phyloP scores from a whole-genome alignment of 2,329 filamentous ascomycete species.

The Neoarthrinium moseri region DNA sequence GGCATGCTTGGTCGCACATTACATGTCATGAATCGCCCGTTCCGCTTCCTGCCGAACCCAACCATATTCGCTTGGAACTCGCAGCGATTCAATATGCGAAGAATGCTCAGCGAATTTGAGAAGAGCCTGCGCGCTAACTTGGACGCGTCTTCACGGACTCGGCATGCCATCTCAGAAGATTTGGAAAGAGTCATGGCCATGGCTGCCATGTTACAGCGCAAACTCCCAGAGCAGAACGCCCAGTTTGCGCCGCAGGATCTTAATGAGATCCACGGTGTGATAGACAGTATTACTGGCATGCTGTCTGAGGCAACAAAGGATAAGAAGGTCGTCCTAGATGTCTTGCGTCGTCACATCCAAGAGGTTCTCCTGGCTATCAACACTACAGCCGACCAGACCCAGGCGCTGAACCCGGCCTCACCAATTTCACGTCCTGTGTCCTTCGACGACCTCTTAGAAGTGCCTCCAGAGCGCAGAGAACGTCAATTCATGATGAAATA shows the following conservation, averaged over 20 bases:
- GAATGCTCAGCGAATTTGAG: conserved; percentile 29
- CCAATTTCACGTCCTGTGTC: conserved; percentile 21
- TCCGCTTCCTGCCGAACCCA: conserved; percentile 56
- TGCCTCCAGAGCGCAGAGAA: conserved; percentile 48
- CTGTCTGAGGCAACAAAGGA: conserved; percentile 26
- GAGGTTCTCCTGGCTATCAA: conserved; percentile 47
- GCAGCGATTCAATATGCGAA: conserved; percentile 42
- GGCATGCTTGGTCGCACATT: conserved; percentile 55
- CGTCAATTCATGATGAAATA: conserved; percentile 52
- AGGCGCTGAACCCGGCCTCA: neutral
- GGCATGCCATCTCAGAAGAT: conserved; percentile 22
- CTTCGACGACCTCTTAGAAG: conserved; percentile 46
- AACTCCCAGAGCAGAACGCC: conserved; percentile 11
- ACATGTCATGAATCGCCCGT: conserved; percentile 48
- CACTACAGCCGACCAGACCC: conserved; percentile 24
- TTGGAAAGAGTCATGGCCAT: conserved; percentile 3
- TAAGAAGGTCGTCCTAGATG: conserved; percentile 37
- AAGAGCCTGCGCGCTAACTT: conserved; percentile 17
- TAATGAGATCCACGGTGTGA: conserved; percentile 36
- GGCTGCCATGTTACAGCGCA: conserved; percentile 7
- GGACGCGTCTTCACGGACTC: neutral
- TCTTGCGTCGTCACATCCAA: conserved; percentile 50
- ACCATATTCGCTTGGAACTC: conserved; percentile 55
- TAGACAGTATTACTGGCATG: conserved; percentile 42
- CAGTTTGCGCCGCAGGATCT: conserved; percentile 34